phyloP scores from a whole-genome alignment of 495 filamentous ascomycete genomes.

The Penicillium malachiteum region DNA sequence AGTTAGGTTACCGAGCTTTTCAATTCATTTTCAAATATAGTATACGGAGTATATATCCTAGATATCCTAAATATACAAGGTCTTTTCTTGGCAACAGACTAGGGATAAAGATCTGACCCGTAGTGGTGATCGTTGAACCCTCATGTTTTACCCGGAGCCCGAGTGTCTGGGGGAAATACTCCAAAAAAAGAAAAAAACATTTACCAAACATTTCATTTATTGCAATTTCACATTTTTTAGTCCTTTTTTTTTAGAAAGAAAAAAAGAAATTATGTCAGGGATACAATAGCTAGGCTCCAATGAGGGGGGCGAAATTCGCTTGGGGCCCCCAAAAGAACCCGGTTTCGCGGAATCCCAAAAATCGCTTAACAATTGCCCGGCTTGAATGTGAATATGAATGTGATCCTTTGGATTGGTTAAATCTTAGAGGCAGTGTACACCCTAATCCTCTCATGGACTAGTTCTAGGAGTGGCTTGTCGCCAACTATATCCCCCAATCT shows the following conservation, averaged over 20 bases:
- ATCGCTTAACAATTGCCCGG: constrained; percentile 17
- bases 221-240: neutral
- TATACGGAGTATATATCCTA: too few species aligned
- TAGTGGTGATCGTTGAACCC: constrained; percentile 14
- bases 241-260: too few species aligned
- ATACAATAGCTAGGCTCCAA: neutral
- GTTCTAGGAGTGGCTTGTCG: neutral
- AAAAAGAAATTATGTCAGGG: too few species aligned
- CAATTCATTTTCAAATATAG: too few species aligned
- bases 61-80: too few species aligned
- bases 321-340: neutral
- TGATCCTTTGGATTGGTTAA: neutral
- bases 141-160: constrained; percentile 11
- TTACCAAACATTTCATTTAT: neutral
- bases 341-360: neutral
- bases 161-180: constrained; percentile 2
- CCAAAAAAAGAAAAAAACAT: neutral
- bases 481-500: constrained; percentile 4
- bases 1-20: too few species aligned
- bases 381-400: neutral
- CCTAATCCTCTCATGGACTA: constrained; percentile 7
- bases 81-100: constrained; percentile 25
- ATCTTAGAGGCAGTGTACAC: neutral
- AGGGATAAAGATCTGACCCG: constrained; percentile 36
- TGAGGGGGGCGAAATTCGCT: neutral